Conservation (phyloP, 2,329 filamentous ascomycete genomes). For the Fusarium illudens region DNA sequence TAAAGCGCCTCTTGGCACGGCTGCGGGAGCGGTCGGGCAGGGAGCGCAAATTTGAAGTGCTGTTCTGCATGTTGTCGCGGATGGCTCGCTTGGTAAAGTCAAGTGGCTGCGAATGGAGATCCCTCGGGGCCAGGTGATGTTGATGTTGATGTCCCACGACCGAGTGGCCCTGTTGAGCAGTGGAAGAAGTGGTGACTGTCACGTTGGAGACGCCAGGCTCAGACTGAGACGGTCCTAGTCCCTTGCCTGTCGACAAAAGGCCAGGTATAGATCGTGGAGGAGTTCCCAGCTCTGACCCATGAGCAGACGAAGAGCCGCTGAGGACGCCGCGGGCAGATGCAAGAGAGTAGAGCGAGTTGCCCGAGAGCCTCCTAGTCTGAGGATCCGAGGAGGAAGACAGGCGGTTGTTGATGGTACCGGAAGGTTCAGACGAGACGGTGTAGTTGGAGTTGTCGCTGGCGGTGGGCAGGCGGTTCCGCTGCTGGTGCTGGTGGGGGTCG, state of each 20-base stretch:
- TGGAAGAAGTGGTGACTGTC: conserved; percentile 61
- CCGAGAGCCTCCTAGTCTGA: conserved; percentile 72
- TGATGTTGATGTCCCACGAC: conserved; percentile 45
- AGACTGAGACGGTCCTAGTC: conserved; percentile 53
- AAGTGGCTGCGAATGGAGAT: conserved; percentile 50
- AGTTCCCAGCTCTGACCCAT: conserved; percentile 59
- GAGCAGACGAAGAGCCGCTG: conserved; percentile 60
- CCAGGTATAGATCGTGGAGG: conserved; percentile 55
- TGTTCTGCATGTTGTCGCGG: conserved; percentile 46
- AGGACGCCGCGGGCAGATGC: conserved; percentile 65
- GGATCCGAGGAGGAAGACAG: conserved; percentile 58
- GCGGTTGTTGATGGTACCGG: conserved; percentile 50
- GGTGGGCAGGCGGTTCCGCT: conserved; percentile 52
- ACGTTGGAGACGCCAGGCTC: conserved; percentile 62
- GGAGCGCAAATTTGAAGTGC: conserved; percentile 49
- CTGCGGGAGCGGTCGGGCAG: conserved; percentile 71
- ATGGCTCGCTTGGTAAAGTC: conserved; percentile 58
- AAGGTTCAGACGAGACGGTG: conserved; percentile 58
- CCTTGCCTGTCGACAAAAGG: conserved; percentile 58
- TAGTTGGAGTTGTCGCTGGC: conserved; percentile 40
- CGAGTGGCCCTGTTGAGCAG: conserved; percentile 51
- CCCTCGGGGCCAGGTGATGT: conserved; percentile 58
- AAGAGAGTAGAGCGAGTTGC: conserved; percentile 77
- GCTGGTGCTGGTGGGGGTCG: conserved; percentile 52
- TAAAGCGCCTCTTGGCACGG: conserved; percentile 77